Percentiles rank a stretch among this genome's conserved stretches.
Evolutionary conservation across 257 asterid species (phyloP).

Genomic region (Nemophila menziesii): DNA sequence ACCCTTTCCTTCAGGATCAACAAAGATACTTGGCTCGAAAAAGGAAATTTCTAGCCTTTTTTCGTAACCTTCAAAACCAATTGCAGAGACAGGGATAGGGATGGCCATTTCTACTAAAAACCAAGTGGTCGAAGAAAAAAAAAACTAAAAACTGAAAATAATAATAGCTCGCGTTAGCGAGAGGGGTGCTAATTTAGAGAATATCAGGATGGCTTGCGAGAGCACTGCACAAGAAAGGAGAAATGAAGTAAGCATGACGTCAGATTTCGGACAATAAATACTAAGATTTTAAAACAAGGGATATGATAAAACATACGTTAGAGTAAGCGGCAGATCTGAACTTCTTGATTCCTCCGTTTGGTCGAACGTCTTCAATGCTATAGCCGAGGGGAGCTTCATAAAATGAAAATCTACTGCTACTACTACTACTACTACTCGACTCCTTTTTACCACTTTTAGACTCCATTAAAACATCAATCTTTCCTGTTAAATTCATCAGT

Average conservation of each 20-base stretch:
- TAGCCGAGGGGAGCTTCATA: conserved; percentile 95
- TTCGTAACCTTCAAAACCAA: conserved; percentile 82
- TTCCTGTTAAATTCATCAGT: conserved; percentile 2
- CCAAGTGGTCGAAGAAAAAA: conserved; percentile 12
- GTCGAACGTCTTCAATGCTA: conserved; percentile 88
- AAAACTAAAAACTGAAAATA: conserved; percentile 18
- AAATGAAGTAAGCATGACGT: conserved; percentile 4
- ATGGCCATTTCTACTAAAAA: conserved; percentile 33
- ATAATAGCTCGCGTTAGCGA: conserved; percentile 34
- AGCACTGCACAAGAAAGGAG: conserved; percentile 47
- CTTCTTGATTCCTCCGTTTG: conserved; percentile 91
- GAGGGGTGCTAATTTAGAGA: conserved; percentile 5
- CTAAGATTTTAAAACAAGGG: not conserved
- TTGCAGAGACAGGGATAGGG: conserved; percentile 46
- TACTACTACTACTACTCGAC: too few species aligned
- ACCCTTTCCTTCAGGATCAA: conserved; percentile 76
- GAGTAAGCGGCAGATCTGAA: conserved; percentile 98
- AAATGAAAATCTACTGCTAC: conserved; percentile 60
- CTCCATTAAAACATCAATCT: conserved; percentile 83
- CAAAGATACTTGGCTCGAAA: conserved; percentile 51
- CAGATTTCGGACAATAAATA: not conserved
- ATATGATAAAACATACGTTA: conserved; percentile 43
- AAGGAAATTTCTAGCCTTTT: conserved; percentile 77
- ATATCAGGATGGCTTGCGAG: conserved; percentile 96
- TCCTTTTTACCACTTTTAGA: conserved; percentile 82